These are phyloP conservation scores for Erodium texanum DNA, from an alignment of 441 rosid species.

Conservation along the genomic window DNA sequence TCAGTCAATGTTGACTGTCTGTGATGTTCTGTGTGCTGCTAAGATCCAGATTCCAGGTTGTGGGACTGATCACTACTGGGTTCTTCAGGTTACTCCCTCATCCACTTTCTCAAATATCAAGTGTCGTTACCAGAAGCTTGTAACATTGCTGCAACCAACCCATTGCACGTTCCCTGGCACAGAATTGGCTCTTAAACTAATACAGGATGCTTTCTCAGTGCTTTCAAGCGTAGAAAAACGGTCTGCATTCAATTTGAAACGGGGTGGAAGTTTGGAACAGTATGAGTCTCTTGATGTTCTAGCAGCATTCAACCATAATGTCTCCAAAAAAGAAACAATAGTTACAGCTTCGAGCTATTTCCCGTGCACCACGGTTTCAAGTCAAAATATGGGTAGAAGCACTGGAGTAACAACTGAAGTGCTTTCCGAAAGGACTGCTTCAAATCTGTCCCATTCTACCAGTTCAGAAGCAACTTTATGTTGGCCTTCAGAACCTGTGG, in stretches of 20 bases:
- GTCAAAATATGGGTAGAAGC: not conserved
- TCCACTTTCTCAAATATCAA: constrained; percentile 6
- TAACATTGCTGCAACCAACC: constrained; percentile 20
- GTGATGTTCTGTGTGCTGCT: constrained; percentile 22
- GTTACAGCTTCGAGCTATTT: constrained; percentile 8
- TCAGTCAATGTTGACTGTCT: constrained; percentile 18
- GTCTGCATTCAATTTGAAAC: constrained; percentile 18
- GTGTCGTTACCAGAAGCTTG: constrained; percentile 17
- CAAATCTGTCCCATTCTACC: constrained; percentile 4
- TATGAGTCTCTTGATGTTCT: constrained; percentile 12
- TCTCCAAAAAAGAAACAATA: not conserved
- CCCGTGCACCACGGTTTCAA: not conserved
- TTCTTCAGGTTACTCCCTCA: constrained; percentile 23
- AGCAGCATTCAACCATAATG: constrained; percentile 5
- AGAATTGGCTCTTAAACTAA: constrained; percentile 17
- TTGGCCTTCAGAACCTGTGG: not conserved
- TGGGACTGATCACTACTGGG: constrained; percentile 23
- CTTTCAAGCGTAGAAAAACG: constrained; percentile 16
- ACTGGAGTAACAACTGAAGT: not conserved
- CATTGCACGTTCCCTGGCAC: constrained; percentile 14
- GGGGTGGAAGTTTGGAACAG: constrained; percentile 18
- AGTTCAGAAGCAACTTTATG: constrained; percentile 5
- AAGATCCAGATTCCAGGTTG: constrained; percentile 17
- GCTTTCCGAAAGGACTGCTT: constrained; percentile 6
- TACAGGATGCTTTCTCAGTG: constrained; percentile 13